Evolutionary conservation across 2,329 filamentous ascomycete species (phyloP).

Genomic region (Fusarium sp.): DNA sequence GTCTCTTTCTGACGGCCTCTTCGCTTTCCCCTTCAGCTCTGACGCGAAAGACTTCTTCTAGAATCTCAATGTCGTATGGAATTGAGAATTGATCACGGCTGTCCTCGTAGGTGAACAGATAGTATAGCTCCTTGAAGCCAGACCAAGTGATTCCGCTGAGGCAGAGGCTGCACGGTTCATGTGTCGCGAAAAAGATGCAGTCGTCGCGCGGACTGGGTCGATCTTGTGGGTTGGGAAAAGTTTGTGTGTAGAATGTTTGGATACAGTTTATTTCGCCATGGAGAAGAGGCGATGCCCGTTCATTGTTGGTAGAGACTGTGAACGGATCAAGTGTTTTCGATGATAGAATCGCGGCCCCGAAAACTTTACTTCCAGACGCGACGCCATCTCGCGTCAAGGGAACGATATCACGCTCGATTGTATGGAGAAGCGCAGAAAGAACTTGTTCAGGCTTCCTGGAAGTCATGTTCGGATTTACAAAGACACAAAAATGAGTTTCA

Average conservation of each 20-base stretch:
- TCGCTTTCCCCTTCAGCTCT: conserved; percentile 56
- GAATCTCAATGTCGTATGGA: conserved; percentile 71
- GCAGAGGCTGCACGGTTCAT: conserved; percentile 72
- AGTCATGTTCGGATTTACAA: not conserved
- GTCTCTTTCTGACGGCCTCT: conserved; percentile 55
- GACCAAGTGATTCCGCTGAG: conserved; percentile 71
- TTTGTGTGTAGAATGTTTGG: conserved; percentile 66
- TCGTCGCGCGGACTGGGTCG: conserved; percentile 59
- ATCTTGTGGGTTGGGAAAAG: conserved; percentile 52
- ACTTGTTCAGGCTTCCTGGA: conserved; percentile 44
- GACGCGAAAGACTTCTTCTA: conserved; percentile 69
- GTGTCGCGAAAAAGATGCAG: conserved; percentile 71
- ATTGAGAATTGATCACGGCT: conserved; percentile 69
- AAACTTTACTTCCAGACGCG: conserved; percentile 68
- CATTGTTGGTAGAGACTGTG: conserved; percentile 70
- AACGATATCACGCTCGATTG: conserved; percentile 64
- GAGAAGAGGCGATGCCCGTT: conserved; percentile 67
- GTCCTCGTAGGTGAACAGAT: conserved; percentile 72
- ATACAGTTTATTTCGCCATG: conserved; percentile 75
- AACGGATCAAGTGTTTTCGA: conserved; percentile 58
- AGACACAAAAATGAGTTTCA: accelerated
- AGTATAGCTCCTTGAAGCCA: conserved; percentile 70
- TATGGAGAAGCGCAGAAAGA: conserved; percentile 58
- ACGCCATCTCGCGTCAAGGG: conserved; percentile 67
- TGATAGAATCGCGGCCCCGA: conserved; percentile 69